Base-by-base conservation (phyloP, 2,329 filamentous ascomycete species). In the Pseudofabraea citricarpa region DNA sequence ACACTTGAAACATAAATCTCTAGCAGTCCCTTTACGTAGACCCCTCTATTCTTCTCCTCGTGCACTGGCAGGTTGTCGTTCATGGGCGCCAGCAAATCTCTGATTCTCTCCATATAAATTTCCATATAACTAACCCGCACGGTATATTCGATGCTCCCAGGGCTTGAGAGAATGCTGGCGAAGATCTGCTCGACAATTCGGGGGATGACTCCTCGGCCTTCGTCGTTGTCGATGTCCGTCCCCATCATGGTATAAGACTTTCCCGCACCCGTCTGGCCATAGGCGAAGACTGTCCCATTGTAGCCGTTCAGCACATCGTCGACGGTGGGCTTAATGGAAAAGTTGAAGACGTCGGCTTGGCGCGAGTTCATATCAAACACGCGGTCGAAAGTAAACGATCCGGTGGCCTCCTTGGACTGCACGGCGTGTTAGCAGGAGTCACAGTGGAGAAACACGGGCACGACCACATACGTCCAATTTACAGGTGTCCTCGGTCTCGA, bases 231-330 rank as follows among this genome's bases (percentile, higher is more conserved):
- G 69, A 98, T 96, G 66, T 91, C 90, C 40, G 86, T 86, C 48
- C 87, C 88, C 89, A 94, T 95, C 93, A 98, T 98, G 41, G 93
- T 97, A 65, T 95, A 97, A 18, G 93, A 97, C 74, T 98, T 98
- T 74, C 93, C 93, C 10, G 91, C 90, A 66, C 93, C 93, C 1
- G 93, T 98, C 74, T 97, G 93, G 54, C 93, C 93, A 65, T 98
- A 98, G 51, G 93, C 93, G 60, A 98, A 97, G 56, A 98, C 91
- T 12, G 91, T 97, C 63, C 91, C 93, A 72, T 98, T 98, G 79
- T 98, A 98, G 53, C 93, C 93, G 69, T 97, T 95, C 54, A 98
- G 77, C 56, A 98, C 96, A 65, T 97, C 93, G 71, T 97, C 91
- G 56, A 98, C 93, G 16, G 93, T 97, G 20, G 88, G 81, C 53